Conservation (phyloP, 495 filamentous ascomycete genomes). For the Usnea hakonensis region DNA sequence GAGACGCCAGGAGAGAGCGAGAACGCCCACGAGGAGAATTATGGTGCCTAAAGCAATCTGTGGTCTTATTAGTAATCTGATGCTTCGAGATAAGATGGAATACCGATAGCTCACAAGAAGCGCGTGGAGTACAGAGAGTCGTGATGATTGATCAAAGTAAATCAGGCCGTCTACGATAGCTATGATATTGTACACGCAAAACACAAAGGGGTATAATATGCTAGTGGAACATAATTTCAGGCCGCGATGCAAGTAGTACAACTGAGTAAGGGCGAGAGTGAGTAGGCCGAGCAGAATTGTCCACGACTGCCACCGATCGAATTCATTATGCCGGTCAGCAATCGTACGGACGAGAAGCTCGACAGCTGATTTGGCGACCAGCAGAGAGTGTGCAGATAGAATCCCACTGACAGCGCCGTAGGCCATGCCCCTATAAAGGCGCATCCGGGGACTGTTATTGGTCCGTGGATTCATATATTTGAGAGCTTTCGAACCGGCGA, state of each 20-base stretch:
- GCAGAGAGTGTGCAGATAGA: constrained; percentile 82
- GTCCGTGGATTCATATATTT: constrained; percentile 46
- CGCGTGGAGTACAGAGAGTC: constrained; percentile 66
- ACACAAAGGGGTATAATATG: constrained; percentile 93
- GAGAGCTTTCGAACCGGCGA: constrained; percentile 49
- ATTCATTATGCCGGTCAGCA: constrained; percentile 82
- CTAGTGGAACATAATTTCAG: constrained; percentile 92
- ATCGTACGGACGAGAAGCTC: constrained; percentile 93
- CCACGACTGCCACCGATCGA: constrained; percentile 97
- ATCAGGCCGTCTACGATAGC: constrained; percentile 96
- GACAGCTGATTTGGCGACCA: constrained; percentile 94
- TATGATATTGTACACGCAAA: constrained; percentile 99
- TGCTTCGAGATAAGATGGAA: not conserved
- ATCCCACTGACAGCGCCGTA: constrained; percentile 89
- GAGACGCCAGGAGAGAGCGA: constrained; percentile 90
- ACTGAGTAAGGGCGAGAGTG: constrained; percentile 74
- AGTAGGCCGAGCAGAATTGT: constrained; percentile 79
- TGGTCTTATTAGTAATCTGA: not conserved
- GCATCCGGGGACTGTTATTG: constrained; percentile 54
- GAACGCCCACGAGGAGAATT: constrained; percentile 78
- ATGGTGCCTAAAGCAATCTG: constrained; percentile 74
- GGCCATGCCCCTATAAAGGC: constrained; percentile 77
- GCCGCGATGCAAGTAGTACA: constrained; percentile 91
- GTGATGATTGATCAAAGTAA: constrained; percentile 84
- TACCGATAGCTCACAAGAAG: constrained; percentile 24